These are phyloP conservation scores for Apiotrichum laibachii DNA, from an alignment of 1,284 basidiomycete species.

Conservation along the genomic window DNA sequence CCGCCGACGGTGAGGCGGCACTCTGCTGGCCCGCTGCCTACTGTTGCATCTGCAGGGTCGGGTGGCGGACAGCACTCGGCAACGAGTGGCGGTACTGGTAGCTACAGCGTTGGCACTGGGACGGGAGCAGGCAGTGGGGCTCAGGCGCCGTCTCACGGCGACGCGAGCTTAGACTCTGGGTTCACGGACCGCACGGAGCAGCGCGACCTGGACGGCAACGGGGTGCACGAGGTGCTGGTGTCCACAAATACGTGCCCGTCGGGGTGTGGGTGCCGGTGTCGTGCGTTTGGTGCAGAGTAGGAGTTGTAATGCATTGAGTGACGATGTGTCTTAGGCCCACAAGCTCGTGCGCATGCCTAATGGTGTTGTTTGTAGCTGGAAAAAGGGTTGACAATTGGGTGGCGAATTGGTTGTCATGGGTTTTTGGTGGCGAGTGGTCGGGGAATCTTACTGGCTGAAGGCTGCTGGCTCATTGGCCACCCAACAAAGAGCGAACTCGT, in stretches of 20 bases:
- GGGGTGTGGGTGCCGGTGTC: conserved; percentile 45
- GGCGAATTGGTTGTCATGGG: background rate
- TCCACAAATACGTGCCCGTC: conserved; percentile 32
- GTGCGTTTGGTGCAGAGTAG: conserved; percentile 9
- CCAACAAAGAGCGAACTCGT: too few relatives aligned
- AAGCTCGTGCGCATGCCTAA: background rate
- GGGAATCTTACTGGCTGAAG: background rate
- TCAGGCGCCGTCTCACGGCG: too few relatives aligned
- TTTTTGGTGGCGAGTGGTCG: background rate
- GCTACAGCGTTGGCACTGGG: too few relatives aligned
- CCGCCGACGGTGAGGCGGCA: background rate
- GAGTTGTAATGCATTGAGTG: background rate
- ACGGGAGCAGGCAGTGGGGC: too few relatives aligned
- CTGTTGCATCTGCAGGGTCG: background rate
- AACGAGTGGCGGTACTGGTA: too few relatives aligned
- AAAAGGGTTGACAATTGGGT: too few relatives aligned
- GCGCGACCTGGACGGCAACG: conserved; percentile 6
- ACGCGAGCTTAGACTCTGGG: conserved; percentile 9
- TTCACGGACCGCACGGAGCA: conserved; percentile 12
- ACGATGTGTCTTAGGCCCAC: background rate
- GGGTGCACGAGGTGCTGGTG: conserved; percentile 16
- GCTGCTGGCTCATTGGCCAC: background rate
- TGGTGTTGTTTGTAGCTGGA: too few relatives aligned
- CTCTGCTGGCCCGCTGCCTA: background rate
- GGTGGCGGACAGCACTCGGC: background rate